Conservation (phyloP, 192 early-diverging fungal genomes). For the Entomortierella lignicola region DNA sequence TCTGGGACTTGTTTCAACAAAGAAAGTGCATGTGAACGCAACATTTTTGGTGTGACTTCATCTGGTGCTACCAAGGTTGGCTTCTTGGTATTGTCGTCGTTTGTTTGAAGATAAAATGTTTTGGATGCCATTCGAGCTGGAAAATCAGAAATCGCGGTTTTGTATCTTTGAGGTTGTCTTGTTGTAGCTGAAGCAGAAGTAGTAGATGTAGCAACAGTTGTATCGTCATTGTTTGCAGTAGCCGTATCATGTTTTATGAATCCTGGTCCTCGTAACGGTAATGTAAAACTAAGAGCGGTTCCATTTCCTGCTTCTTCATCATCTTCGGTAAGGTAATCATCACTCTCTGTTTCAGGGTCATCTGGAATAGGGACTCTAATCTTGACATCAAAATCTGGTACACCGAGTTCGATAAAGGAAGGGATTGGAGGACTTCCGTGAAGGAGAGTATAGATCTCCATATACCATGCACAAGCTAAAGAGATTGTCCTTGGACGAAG, state of each 20-base stretch:
- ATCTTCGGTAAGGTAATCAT: constrained; percentile 1
- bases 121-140: constrained; percentile 31
- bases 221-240: too few species aligned
- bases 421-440: constrained; percentile 30
- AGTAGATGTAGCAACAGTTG: too few species aligned
- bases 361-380: constrained; percentile 51
- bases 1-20: constrained; percentile 40
- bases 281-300: constrained; percentile 1
- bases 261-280: constrained; percentile 1
- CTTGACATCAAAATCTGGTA: constrained; percentile 56
- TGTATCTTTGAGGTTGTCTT: constrained; percentile 5
- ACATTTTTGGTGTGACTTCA: constrained; percentile 38
- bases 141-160: constrained; percentile 9
- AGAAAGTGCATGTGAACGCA: constrained; percentile 40
- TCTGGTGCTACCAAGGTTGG: constrained; percentile 38
- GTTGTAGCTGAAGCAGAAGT: neutral
- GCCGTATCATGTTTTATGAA: too few species aligned
- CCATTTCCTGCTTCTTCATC: constrained; percentile 5
- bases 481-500: constrained; percentile 38
- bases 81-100: constrained; percentile 21
- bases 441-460: constrained; percentile 38
- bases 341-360: constrained; percentile 27
- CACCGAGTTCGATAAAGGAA: constrained; percentile 35
- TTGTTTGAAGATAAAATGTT: constrained; percentile 39
- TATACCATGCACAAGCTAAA: constrained; percentile 50